Evolutionary conservation across 2,329 filamentous ascomycete species (phyloP).

Genomic region (Monilinia aucupariae): DNA sequence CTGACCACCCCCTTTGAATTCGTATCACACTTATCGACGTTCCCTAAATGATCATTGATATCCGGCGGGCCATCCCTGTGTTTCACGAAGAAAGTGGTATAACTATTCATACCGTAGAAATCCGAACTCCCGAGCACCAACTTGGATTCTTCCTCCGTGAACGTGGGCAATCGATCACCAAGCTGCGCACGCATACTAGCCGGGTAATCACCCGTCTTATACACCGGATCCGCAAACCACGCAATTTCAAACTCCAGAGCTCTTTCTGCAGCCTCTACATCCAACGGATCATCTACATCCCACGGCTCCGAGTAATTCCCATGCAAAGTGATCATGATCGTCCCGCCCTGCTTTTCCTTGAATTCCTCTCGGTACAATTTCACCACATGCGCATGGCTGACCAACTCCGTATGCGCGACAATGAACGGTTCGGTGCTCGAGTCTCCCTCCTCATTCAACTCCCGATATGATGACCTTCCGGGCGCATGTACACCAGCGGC

Average conservation of each 20-base stretch:
- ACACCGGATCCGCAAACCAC: constrained; percentile 83
- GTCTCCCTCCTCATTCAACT: constrained; percentile 63
- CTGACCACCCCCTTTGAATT: constrained; percentile 68
- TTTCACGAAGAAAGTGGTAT: constrained; percentile 79
- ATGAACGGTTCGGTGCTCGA: constrained; percentile 73
- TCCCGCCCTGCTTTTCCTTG: constrained; percentile 62
- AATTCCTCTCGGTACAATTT: constrained; percentile 77
- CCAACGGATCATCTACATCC: constrained; percentile 67
- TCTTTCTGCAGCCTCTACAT: constrained; percentile 67
- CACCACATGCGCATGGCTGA: constrained; percentile 75
- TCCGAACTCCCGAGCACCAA: constrained; percentile 76
- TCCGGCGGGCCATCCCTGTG: constrained; percentile 58
- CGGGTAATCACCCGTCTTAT: constrained; percentile 70
- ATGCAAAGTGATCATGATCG: constrained; percentile 82
- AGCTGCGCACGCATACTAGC: constrained; percentile 77
- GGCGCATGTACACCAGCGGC: constrained; percentile 71
- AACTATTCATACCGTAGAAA: constrained; percentile 92
- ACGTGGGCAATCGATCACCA: constrained; percentile 68
- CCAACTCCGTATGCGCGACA: constrained; percentile 70
- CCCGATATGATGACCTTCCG: constrained; percentile 69
- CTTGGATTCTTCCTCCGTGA: constrained; percentile 60
- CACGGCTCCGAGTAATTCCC: constrained; percentile 62
- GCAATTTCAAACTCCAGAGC: constrained; percentile 81
- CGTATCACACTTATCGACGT: constrained; percentile 65
- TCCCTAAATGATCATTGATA: constrained; percentile 64